Conservation (phyloP, 306 rosid genomes). For the Casuarina glauca region DNA sequence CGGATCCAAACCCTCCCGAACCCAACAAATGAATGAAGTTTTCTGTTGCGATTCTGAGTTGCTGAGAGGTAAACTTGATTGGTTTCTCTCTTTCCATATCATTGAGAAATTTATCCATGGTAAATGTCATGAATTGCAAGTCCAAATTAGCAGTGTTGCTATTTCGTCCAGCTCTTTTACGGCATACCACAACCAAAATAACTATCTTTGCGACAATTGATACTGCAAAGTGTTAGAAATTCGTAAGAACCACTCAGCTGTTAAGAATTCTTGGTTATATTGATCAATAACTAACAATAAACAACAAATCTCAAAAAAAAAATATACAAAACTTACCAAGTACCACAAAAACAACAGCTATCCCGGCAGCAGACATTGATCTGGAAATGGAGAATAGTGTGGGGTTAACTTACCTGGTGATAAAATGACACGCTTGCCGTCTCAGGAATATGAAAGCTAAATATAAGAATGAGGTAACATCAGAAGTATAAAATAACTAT, state of each 20-base stretch:
- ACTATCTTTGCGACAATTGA: neutral
- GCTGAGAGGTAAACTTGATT: neutral
- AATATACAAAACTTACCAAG: no score
- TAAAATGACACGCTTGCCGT: no score
- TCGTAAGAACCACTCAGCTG: neutral
- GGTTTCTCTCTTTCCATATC: constrained; percentile 2
- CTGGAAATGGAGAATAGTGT: no score
- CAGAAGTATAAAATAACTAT: no score
- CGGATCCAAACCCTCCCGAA: neutral
- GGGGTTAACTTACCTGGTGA: no score
- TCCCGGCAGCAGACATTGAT: no score
- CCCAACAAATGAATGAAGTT: neutral
- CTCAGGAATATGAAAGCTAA: no score
- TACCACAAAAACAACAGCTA: no score
- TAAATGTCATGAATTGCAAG: neutral
- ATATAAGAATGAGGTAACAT: no score
- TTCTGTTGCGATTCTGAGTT: neutral
- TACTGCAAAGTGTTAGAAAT: neutral
- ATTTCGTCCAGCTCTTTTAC: neutral
- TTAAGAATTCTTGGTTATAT: neutral
- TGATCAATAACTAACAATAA: no score
- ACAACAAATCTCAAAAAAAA: no score
- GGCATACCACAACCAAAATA: neutral
- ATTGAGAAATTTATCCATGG: constrained; percentile 1
- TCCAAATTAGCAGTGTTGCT: neutral